These are phyloP conservation scores for Pleurotus djamor DNA, from an alignment of 768 basidiomycete genomes.

Conservation along the genomic window DNA sequence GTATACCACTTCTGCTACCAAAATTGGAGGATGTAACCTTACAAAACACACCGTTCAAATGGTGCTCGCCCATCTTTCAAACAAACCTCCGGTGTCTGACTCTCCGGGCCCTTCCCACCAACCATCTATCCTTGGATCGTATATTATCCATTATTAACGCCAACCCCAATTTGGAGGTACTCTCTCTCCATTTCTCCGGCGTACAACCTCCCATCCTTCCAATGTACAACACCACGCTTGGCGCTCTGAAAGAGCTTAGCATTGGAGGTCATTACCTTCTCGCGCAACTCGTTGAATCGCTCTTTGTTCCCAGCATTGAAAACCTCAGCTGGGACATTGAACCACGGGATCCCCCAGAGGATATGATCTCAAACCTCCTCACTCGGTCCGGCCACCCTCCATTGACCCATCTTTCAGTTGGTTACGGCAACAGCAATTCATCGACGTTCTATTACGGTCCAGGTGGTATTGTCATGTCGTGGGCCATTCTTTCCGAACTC, in stretches of 20 bases:
- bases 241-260: slow-evolving; percentile 50
- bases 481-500: slow-evolving; percentile 65
- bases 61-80: slow-evolving; percentile 72
- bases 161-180: slow-evolving; percentile 53
- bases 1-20: slow-evolving; percentile 34
- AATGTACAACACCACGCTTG: slow-evolving; percentile 48
- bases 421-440: slow-evolving; percentile 42
- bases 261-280: slow-evolving; percentile 71
- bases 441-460: slow-evolving; percentile 56
- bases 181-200: slow-evolving; percentile 62
- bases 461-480: slow-evolving; percentile 58
- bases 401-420: slow-evolving; percentile 59
- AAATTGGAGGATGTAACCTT: slow-evolving; percentile 58
- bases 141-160: slow-evolving; percentile 62
- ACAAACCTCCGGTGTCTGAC: slow-evolving; percentile 55
- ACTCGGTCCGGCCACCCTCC: slow-evolving; percentile 57
- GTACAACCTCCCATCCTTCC: slow-evolving; percentile 66
- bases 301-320: slow-evolving; percentile 57
- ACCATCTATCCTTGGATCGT: slow-evolving; percentile 64
- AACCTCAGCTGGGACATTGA: slow-evolving; percentile 68
- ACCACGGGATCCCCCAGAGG: slow-evolving; percentile 72
- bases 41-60: slow-evolving; percentile 74
- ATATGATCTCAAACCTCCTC: slow-evolving; percentile 61
- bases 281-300: slow-evolving; percentile 55
- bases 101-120: slow-evolving; percentile 63